A percentile compares a stretch with the other conserved stretches of the same genome.
phyloP scores from a whole-genome alignment of 2,329 filamentous ascomycete species.

The Paracamarosporium sp. region DNA sequence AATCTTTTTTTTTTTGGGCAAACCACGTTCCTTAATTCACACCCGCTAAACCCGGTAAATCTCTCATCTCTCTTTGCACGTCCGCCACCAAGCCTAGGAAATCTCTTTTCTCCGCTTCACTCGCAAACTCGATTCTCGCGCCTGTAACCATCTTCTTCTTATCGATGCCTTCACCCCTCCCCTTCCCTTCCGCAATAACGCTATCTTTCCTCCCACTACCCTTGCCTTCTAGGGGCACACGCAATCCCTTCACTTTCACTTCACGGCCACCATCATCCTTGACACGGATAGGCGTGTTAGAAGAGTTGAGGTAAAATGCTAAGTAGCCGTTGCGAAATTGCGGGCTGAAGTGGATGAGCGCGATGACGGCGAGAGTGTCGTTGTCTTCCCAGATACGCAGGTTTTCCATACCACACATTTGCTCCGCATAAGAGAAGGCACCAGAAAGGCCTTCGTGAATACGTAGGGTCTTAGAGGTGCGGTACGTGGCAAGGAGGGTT shows the following conservation, averaged over 20 bases:
- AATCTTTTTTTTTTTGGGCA: no score
- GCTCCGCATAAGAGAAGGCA: constrained; percentile 53
- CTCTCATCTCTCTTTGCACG: constrained; percentile 46
- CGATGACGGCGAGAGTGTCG: constrained; percentile 50
- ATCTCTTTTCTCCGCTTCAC: constrained; percentile 47
- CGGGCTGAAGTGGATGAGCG: constrained; percentile 52
- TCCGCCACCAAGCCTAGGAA: constrained; percentile 49
- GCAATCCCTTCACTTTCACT: constrained; percentile 52
- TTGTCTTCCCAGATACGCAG: constrained; percentile 56
- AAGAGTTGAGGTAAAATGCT: constrained; percentile 53
- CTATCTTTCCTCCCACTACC: constrained; percentile 30
- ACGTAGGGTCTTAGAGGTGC: constrained; percentile 53
- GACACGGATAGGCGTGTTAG: constrained; percentile 44
- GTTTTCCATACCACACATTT: constrained; percentile 57
- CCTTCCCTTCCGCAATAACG: constrained; percentile 10
- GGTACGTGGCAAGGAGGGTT: constrained; percentile 50
- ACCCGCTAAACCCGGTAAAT: constrained; percentile 46
- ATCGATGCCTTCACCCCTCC: constrained; percentile 21
- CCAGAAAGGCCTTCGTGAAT: constrained; percentile 52
- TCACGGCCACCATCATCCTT: constrained; percentile 49
- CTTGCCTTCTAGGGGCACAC: constrained; percentile 38
- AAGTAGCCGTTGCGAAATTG: constrained; percentile 53
- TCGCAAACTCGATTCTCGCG: constrained; percentile 53
- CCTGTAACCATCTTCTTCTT: constrained; percentile 50
- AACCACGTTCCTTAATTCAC: constrained; percentile 25